Conservation (phyloP, 441 rosid genomes). For the Arabidopsis lyrata region DNA sequence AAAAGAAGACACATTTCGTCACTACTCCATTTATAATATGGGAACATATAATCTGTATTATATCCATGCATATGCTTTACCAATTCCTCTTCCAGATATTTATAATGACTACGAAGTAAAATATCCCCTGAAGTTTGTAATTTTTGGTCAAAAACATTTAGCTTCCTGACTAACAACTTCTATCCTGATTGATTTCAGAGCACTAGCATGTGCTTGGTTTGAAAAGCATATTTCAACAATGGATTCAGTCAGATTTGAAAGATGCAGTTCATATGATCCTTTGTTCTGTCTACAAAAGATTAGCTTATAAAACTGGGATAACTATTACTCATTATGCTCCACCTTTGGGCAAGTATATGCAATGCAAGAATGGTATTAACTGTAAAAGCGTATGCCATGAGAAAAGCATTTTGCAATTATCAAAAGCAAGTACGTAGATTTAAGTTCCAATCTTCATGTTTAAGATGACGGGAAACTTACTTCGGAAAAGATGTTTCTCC, state of each 20-base stretch:
- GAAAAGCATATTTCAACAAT: constrained; percentile 2
- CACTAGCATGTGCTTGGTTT: constrained; percentile 1
- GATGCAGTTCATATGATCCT: background rate
- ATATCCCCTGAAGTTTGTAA: background rate
- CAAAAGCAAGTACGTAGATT: background rate
- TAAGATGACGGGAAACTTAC: constrained; percentile 28
- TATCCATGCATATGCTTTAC: constrained; percentile 8
- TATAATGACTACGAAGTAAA: background rate
- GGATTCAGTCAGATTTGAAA: background rate
- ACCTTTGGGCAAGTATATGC: background rate
- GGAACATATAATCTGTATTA: background rate
- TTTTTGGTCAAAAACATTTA: background rate
- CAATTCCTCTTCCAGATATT: constrained; percentile 6
- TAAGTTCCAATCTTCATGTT: background rate
- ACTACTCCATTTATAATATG: background rate
- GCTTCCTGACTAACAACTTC: background rate
- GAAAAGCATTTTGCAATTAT: background rate
- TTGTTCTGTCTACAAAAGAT: background rate
- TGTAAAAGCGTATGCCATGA: background rate
- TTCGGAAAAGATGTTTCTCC: constrained; percentile 94
- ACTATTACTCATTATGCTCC: background rate
- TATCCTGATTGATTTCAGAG: background rate
- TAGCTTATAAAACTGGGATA: background rate
- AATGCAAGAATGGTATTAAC: background rate
- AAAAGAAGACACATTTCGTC: constrained; percentile 5